phyloP scores from a whole-genome alignment of 2,329 filamentous ascomycete species.

The Aspergillus uvarum region DNA sequence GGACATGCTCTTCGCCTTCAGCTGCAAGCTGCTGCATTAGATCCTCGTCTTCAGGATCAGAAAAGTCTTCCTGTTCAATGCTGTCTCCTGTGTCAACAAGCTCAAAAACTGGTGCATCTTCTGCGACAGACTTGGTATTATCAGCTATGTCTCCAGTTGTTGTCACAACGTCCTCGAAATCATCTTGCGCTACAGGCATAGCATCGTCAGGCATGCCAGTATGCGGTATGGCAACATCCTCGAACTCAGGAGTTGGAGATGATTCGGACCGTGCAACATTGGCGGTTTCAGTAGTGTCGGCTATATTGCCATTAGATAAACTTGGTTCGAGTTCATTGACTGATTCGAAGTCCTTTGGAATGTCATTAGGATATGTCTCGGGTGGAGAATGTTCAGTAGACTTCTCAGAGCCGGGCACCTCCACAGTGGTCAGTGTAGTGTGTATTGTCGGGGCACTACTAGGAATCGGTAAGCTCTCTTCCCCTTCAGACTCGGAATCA shows the following conservation, averaged over 20 bases:
- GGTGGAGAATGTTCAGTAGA: not conserved
- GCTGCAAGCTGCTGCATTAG: slow-evolving; percentile 80
- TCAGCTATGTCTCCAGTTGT: slow-evolving; percentile 15
- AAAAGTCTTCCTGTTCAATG: slow-evolving; percentile 62
- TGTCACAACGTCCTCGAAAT: not conserved
- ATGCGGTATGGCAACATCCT: slow-evolving; percentile 23
- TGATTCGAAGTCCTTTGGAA: slow-evolving; percentile 18
- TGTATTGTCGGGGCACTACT: not conserved
- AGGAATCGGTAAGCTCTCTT: not conserved
- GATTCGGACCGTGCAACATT: slow-evolving; percentile 18
- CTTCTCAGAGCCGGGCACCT: not conserved
- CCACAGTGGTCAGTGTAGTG: not conserved
- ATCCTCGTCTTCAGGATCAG: slow-evolving; percentile 89
- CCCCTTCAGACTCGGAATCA: slow-evolving; percentile 24
- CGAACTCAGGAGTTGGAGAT: slow-evolving; percentile 36
- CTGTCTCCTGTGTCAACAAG: slow-evolving; percentile 2
- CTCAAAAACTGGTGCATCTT: not conserved
- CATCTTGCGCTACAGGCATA: not conserved
- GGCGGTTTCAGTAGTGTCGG: not conserved
- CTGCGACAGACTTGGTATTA: not conserved
- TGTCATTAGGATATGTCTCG: not conserved
- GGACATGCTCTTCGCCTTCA: slow-evolving; percentile 90
- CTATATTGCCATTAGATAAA: not conserved
- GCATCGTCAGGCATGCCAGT: not conserved
- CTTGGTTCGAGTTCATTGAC: slow-evolving; percentile 18